Evolutionary conservation across 2,329 filamentous ascomycete genomes (phyloP).

Genomic region (Colletotrichum caudatum): DNA sequence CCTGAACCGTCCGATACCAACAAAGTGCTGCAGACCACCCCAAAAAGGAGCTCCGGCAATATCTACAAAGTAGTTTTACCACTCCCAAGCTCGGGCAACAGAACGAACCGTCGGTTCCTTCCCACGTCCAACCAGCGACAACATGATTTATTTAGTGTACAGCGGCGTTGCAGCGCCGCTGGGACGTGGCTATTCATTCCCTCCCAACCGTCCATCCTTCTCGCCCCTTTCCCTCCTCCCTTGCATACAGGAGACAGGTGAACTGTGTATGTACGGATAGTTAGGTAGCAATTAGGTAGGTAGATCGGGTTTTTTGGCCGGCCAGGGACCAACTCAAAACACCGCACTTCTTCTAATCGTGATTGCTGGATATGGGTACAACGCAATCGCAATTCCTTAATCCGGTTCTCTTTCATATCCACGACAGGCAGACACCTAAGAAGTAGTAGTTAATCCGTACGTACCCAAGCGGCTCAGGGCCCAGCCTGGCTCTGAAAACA

Average conservation of each 20-base stretch:
- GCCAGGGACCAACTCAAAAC: neutral
- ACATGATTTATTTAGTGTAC: no score
- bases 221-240: slow-evolving; percentile 5
- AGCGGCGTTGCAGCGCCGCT: no score
- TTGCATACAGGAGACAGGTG: slow-evolving; percentile 2
- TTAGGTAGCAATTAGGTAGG: no score
- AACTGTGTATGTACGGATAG: neutral
- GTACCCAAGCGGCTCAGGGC: slow-evolving; percentile 5
- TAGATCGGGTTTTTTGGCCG: neutral
- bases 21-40: slow-evolving; percentile 1
- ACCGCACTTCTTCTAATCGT: neutral
- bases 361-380: neutral
- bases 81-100: slow-evolving; percentile 1
- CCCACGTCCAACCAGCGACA: neutral
- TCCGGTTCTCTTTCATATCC: neutral
- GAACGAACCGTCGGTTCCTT: slow-evolving; percentile 23
- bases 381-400: slow-evolving; percentile 12
- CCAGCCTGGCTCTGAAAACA: neutral
- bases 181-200: neutral
- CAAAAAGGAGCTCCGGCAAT: neutral
- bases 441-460: neutral
- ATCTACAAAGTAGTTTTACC: no score
- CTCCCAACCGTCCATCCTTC: neutral
- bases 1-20: neutral
- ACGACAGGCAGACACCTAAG: neutral